phyloP scores from a whole-genome alignment of 2,329 filamentous ascomycete genomes.

The Phoma sp. region DNA sequence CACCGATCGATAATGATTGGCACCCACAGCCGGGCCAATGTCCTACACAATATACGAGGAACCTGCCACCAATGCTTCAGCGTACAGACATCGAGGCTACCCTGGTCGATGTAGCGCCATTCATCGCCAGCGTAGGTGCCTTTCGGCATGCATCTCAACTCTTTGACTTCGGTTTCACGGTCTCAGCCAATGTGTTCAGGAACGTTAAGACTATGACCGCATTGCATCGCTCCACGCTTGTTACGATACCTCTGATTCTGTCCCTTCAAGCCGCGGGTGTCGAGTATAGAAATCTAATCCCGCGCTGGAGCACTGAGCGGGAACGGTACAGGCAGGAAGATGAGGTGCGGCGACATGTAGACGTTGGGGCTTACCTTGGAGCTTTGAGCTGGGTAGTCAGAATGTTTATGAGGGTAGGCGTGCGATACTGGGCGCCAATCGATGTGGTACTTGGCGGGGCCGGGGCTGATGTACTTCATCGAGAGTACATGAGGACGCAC shows the following conservation, averaged over 20 bases:
- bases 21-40: slow-evolving; percentile 7
- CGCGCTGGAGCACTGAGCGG: neutral
- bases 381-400: slow-evolving; percentile 1
- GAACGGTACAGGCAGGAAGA: neutral
- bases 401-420: slow-evolving; percentile 2
- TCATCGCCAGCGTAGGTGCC: slow-evolving; percentile 2
- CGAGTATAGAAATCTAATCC: slow-evolving; percentile 1
- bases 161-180: slow-evolving; percentile 7
- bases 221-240: neutral
- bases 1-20: slow-evolving; percentile 2
- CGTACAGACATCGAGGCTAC: slow-evolving; percentile 7
- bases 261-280: neutral
- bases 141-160: slow-evolving; percentile 8
- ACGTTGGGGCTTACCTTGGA: slow-evolving; percentile 3
- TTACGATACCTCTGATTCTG: neutral
- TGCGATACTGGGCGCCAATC: slow-evolving; percentile 8
- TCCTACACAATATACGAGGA: neutral
- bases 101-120: slow-evolving; percentile 2
- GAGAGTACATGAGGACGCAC: slow-evolving; percentile 7
- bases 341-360: slow-evolving; percentile 2
- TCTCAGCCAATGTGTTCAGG: slow-evolving; percentile 3
- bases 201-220: neutral
- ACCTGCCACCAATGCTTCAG: neutral
- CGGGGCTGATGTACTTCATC: slow-evolving; percentile 1
- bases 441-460: slow-evolving; percentile 7